Conservation (phyloP, 2,329 filamentous ascomycete species). For the Penicillium sp. region DNA sequence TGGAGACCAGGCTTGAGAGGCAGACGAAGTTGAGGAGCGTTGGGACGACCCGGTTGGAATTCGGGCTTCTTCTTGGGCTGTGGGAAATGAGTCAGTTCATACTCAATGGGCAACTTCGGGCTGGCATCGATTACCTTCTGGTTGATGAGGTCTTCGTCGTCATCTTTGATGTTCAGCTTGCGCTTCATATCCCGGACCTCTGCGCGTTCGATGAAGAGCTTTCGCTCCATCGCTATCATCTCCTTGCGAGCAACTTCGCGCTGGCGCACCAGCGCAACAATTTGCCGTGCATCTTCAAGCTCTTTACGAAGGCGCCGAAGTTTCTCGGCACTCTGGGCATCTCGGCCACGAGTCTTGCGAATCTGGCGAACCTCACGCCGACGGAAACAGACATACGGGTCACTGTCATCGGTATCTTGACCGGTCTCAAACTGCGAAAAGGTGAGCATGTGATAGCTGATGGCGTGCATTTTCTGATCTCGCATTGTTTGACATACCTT, state of each 20-base stretch:
- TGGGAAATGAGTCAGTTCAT: slow-evolving; percentile 41
- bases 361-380: slow-evolving; percentile 90
- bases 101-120: slow-evolving; percentile 26
- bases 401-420: slow-evolving; percentile 89
- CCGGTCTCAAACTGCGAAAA: slow-evolving; percentile 72
- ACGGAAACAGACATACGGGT: slow-evolving; percentile 97
- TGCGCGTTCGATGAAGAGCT: slow-evolving; percentile 78
- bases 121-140: slow-evolving; percentile 67
- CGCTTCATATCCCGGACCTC: slow-evolving; percentile 85
- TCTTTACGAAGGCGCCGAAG: slow-evolving; percentile 87
- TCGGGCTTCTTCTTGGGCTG: slow-evolving; percentile 73
- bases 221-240: slow-evolving; percentile 69
- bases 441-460: slow-evolving; percentile 15
- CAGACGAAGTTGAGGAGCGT: slow-evolving; percentile 65
- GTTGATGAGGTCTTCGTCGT: slow-evolving; percentile 92
- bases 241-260: slow-evolving; percentile 79
- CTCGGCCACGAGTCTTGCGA: slow-evolving; percentile 88
- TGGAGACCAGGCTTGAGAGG: slow-evolving; percentile 69
- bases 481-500: slow-evolving; percentile 51
- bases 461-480: neutral
- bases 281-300: slow-evolving; percentile 79
- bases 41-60: slow-evolving; percentile 57
- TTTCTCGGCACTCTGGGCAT: slow-evolving; percentile 92
- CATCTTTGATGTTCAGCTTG: slow-evolving; percentile 81
- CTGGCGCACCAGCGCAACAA: slow-evolving; percentile 73